These are phyloP conservation scores for Cordyceps tenuipes DNA, from an alignment of 2,329 filamentous ascomycete genomes.

Conservation along the genomic window DNA sequence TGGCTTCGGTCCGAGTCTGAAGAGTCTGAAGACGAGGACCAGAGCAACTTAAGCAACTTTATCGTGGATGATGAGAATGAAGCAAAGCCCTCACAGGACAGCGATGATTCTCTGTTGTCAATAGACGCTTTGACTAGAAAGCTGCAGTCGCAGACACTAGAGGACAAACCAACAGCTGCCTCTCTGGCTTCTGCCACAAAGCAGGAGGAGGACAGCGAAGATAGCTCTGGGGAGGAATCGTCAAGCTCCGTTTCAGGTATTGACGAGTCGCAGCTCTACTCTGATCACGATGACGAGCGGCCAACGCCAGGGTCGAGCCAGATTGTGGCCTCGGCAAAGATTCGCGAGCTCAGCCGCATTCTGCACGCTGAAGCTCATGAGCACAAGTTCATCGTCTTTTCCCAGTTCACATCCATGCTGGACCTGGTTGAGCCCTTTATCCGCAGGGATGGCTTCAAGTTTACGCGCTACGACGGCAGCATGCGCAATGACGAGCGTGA, in stretches of 20 bases:
- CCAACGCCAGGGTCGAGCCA: slow-evolving; percentile 30
- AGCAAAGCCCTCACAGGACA: slow-evolving; percentile 21
- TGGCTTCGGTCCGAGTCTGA: slow-evolving; percentile 64
- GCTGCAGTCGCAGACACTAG: slow-evolving; percentile 29
- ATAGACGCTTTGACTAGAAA: slow-evolving; percentile 29
- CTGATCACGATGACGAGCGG: slow-evolving; percentile 31
- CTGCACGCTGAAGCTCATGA: slow-evolving; percentile 67
- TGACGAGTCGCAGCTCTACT: slow-evolving; percentile 34
- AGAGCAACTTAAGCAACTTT: slow-evolving; percentile 47
- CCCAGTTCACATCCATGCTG: slow-evolving; percentile 96
- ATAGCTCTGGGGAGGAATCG: background rate
- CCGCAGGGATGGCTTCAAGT: slow-evolving; percentile 61
- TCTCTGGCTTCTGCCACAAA: slow-evolving; percentile 12
- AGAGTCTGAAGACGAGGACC: slow-evolving; percentile 45
- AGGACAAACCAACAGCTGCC: slow-evolving; percentile 18
- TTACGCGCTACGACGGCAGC: slow-evolving; percentile 84
- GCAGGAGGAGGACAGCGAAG: background rate
- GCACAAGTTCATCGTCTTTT: slow-evolving; percentile 98
- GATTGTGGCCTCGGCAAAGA: slow-evolving; percentile 76
- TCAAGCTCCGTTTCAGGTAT: slow-evolving; percentile 22
- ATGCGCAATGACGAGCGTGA: slow-evolving; percentile 94
- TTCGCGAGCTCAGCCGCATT: slow-evolving; percentile 74
- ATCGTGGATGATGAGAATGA: slow-evolving; percentile 42
- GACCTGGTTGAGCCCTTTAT: slow-evolving; percentile 93
- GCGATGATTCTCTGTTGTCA: slow-evolving; percentile 27